Evolutionary conservation across 2,329 filamentous ascomycete species (phyloP).

Genomic region (Arthrobotrys entomopaga): DNA sequence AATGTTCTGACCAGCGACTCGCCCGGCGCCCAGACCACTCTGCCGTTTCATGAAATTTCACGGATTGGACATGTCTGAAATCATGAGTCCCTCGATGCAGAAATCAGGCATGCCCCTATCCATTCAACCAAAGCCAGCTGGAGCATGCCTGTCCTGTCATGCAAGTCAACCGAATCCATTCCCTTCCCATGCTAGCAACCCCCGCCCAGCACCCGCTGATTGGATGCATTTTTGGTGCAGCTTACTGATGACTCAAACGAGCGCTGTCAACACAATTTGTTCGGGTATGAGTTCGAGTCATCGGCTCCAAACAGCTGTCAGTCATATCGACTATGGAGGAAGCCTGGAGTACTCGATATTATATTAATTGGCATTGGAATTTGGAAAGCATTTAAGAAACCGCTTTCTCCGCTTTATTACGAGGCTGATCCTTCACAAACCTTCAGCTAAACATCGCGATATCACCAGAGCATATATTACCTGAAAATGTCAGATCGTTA

Average conservation of each 20-base stretch:
- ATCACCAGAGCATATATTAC: background rate
- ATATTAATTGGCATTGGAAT: slow-evolving; percentile 12
- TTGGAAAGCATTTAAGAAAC: slow-evolving; percentile 34
- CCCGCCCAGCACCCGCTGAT: slow-evolving; percentile 25
- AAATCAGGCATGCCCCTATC: slow-evolving; percentile 13
- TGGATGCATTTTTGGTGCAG: slow-evolving; percentile 30
- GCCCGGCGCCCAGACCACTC: background rate
- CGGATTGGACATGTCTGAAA: background rate
- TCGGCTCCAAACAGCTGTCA: slow-evolving; percentile 22
- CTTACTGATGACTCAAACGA: slow-evolving; percentile 52
- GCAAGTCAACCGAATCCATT: slow-evolving; percentile 29
- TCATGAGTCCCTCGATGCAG: slow-evolving; percentile 19
- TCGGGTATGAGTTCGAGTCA: slow-evolving; percentile 33
- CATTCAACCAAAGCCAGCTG: background rate
- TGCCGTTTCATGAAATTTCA: background rate
- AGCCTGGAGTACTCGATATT: background rate
- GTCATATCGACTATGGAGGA: slow-evolving; percentile 17
- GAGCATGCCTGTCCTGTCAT: slow-evolving; percentile 8
- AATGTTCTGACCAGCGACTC: background rate
- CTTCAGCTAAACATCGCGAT: slow-evolving; percentile 5
- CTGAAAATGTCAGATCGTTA: slow-evolving; percentile 18
- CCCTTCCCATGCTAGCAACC: slow-evolving; percentile 33
- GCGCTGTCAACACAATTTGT: slow-evolving; percentile 38
- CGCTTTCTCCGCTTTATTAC: slow-evolving; percentile 8
- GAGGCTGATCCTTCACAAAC: slow-evolving; percentile 23